Percentiles rank a stretch among this genome's conserved stretches.
Conservation (phyloP, 495 filamentous ascomycete genomes). For the Aspergillus bertholletiae region DNA sequence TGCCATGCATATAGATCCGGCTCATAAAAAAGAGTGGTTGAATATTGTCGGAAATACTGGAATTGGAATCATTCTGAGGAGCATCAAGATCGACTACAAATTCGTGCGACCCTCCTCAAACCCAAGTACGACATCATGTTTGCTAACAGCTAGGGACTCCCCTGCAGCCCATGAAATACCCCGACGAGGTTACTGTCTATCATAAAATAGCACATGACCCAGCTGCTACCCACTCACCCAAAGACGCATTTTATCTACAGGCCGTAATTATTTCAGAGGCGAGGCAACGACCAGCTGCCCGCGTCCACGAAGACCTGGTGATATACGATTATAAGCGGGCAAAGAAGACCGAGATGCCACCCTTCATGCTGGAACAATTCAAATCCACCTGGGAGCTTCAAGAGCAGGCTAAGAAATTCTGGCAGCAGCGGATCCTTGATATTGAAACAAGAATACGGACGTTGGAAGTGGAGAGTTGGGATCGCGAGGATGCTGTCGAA, state of each 20-base stretch:
- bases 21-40: constrained; percentile 62
- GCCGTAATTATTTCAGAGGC: constrained; percentile 74
- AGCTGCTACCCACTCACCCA: constrained; percentile 25
- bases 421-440: constrained; percentile 47
- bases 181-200: constrained; percentile 83
- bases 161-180: constrained; percentile 77
- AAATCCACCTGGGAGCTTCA: constrained; percentile 63
- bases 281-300: constrained; percentile 72
- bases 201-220: constrained; percentile 70
- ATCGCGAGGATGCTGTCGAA: constrained; percentile 65
- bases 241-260: constrained; percentile 54
- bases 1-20: constrained; percentile 63
- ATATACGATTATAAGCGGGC: constrained; percentile 74
- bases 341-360: constrained; percentile 51
- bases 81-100: constrained; percentile 84
- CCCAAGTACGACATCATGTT: not conserved
- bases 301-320: constrained; percentile 78
- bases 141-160: constrained; percentile 3
- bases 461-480: constrained; percentile 74
- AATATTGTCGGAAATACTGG: constrained; percentile 64
- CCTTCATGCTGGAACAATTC: constrained; percentile 67
- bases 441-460: constrained; percentile 52
- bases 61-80: constrained; percentile 74
- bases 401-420: constrained; percentile 50
- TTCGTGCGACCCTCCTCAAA: constrained; percentile 57